Conservation (phyloP, 768 basidiomycete genomes). For the Boletus tylopilopsis region DNA sequence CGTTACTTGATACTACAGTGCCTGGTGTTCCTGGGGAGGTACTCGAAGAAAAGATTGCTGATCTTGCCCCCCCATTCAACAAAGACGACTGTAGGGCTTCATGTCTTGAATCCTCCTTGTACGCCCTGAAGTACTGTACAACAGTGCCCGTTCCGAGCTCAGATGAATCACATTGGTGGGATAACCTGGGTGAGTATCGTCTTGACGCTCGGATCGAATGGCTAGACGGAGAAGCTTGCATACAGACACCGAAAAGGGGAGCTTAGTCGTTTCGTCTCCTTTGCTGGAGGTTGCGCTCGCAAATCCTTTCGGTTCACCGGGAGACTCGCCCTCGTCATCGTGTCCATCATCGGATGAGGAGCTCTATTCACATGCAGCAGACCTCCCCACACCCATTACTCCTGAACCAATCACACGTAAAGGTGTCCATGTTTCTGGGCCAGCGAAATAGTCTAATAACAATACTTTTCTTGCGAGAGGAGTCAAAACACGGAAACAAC, state of each 20-base stretch:
- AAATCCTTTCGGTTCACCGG: constrained; percentile 76
- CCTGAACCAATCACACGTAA: constrained; percentile 29
- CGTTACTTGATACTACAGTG: constrained; percentile 61
- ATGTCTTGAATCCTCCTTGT: background rate
- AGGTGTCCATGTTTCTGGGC: constrained; percentile 1
- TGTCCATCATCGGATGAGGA: constrained; percentile 86
- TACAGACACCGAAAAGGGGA: constrained; percentile 22
- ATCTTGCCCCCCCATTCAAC: constrained; percentile 47
- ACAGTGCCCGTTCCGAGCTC: constrained; percentile 85
- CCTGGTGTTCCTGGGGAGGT: constrained; percentile 62
- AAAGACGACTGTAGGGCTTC: constrained; percentile 29
- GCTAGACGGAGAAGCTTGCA: constrained; percentile 1
- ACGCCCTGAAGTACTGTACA: constrained; percentile 7
- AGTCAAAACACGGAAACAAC: background rate
- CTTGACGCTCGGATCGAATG: background rate
- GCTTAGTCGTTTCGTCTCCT: constrained; percentile 35
- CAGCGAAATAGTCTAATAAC: constrained; percentile 7
- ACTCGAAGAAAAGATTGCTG: constrained; percentile 66
- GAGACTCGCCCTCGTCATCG: constrained; percentile 62
- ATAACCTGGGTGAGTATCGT: constrained; percentile 50
- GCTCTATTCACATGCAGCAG: constrained; percentile 68
- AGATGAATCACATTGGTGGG: constrained; percentile 78
- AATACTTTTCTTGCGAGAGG: background rate
- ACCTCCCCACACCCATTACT: constrained; percentile 65
- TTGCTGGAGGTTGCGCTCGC: constrained; percentile 36